Evolutionary conservation across 345 rosid genomes (phyloP).

Genomic region (Anastatica hierochuntica): DNA sequence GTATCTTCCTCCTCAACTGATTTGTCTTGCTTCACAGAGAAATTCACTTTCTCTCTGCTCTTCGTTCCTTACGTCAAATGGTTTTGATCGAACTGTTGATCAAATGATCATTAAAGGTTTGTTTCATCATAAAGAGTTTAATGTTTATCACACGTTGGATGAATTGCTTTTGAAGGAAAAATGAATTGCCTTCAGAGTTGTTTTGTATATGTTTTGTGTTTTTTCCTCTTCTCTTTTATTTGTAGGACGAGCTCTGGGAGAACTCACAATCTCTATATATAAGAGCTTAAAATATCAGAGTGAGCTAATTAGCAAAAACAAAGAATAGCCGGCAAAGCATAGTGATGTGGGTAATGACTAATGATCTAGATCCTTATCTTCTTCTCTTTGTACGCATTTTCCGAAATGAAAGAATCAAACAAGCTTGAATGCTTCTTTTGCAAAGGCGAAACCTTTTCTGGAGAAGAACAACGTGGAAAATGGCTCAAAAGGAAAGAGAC

Average conservation of each 20-base stretch:
- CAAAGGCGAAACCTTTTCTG: too few species aligned
- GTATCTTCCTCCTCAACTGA: too few species aligned
- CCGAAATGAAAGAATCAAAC: too few species aligned
- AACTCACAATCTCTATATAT: slow-evolving; percentile 63
- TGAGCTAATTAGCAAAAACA: slow-evolving; percentile 87
- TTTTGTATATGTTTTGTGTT: background rate
- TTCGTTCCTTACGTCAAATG: too few species aligned
- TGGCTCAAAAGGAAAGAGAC: too few species aligned
- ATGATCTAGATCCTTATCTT: slow-evolving; percentile 63
- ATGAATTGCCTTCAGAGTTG: background rate
- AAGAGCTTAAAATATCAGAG: slow-evolving; percentile 78
- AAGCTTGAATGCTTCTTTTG: too few species aligned
- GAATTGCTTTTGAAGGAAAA: slow-evolving; percentile 6
- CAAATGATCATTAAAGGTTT: background rate
- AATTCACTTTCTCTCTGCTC: too few species aligned
- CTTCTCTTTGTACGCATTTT: too few species aligned
- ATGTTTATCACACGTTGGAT: slow-evolving; percentile 10
- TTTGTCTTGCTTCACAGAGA: too few species aligned
- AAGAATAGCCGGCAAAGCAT: slow-evolving; percentile 72
- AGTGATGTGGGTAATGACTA: slow-evolving; percentile 66
- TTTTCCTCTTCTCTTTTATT: background rate
- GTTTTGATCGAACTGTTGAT: background rate
- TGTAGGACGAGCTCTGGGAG: slow-evolving; percentile 78
- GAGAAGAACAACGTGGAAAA: too few species aligned
- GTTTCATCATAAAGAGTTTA: background rate